A percentile compares a stretch with the other conserved stretches of the same genome.
These are phyloP conservation scores for Spizellomyces punctatus DNA, from an alignment of 192 early-diverging fungal genomes.

Conservation along the genomic window DNA sequence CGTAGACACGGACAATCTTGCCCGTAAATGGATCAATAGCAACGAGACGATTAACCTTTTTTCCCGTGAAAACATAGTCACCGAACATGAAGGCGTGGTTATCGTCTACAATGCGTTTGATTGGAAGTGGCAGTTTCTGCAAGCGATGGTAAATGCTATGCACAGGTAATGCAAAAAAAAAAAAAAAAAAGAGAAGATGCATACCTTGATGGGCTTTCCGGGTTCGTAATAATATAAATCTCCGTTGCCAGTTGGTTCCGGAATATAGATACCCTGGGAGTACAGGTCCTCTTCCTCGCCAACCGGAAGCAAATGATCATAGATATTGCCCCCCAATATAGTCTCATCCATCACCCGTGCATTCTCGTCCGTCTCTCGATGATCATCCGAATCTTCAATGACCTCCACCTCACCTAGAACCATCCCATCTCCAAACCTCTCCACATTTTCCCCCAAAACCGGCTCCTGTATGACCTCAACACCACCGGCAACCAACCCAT, in stretches of 20 bases:
- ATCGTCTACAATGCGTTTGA: slow-evolving; percentile 70
- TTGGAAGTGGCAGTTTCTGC: slow-evolving; percentile 66
- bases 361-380: slow-evolving; percentile 19
- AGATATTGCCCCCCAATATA: no score
- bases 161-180: neutral
- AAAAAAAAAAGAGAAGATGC: neutral
- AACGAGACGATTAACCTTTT: slow-evolving; percentile 65
- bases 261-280: slow-evolving; percentile 62
- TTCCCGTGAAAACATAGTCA: slow-evolving; percentile 66
- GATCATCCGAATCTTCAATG: neutral
- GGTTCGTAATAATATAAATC: slow-evolving; percentile 63
- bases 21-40: slow-evolving; percentile 74
- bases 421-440: no score
- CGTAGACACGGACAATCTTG: slow-evolving; percentile 59
- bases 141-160: slow-evolving; percentile 8
- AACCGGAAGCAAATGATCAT: no score
- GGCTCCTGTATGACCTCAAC: no score
- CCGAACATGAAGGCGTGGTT: slow-evolving; percentile 57
- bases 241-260: slow-evolving; percentile 73
- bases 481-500: no score
- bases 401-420: neutral
- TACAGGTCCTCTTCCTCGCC: neutral
- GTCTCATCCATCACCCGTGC: neutral
- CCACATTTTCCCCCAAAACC: no score
- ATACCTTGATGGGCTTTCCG: slow-evolving; percentile 59